Evolutionary conservation across 345 rosid species (phyloP), one percentile per base, ranked within the genome.

Genomic region (Salix udensis): DNA sequence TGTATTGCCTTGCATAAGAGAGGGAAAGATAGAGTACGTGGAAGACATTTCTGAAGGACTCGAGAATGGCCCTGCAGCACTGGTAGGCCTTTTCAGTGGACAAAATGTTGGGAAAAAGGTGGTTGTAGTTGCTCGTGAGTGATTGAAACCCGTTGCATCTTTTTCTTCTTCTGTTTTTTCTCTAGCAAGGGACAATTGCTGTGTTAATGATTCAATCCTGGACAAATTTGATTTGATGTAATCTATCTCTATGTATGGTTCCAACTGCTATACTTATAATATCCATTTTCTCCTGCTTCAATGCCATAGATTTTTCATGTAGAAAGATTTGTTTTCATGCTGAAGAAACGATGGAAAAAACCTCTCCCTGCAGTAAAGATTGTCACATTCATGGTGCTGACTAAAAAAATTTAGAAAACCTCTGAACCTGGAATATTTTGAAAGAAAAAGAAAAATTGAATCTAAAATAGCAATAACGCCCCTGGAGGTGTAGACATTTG

Each of bases 91-190:
- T 1, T 75, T 74, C 37, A 64, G 14, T 0, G 75, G 76, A 19
- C 64, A 36, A 10, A 79, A 77, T 61, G 34, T 77, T 9, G 86
- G 83, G 3, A 79, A 83, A 70, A 78, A 77, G 52, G 61, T 79
- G 31, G 73, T 79, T 16, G 78, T 40, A 5, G 78, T 82, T 65
- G 40, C 75, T 60, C 40, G 12, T 9, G 48, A 73, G 7, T 77
- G 77, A 81, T 55, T 52, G 58, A 4, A 5, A 4, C 58, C 58
- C 58, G 5, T 52, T 18, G 9, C 6, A 52, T 52, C 58, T 5
- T 52, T 18, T 52, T 52, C 21, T 52, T 34, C 36, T 34, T 52
- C 18, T 6, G 18, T 18, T 18, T 52, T 6, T 6, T 18, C 31
- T 18, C 58, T 52, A 52, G 58, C n/a, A 0, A 4, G n/a, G 58